Evolutionary conservation across 805 yeast genomes (phyloP), one percentile per base, ranked within the genome.

Genomic region (Tetrapisispora namnaoensis): DNA sequence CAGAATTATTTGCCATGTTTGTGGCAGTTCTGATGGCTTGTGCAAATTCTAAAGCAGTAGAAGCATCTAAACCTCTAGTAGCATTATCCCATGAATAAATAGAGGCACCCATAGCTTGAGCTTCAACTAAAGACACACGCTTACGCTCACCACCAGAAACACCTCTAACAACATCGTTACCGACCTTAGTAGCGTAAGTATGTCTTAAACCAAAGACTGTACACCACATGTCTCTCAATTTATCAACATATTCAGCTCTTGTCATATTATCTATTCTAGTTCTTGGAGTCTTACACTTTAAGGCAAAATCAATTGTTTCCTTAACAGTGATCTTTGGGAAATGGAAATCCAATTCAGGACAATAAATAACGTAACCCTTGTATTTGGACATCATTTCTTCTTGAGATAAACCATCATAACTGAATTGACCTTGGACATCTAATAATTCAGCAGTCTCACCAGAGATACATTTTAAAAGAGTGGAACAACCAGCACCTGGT

Each of bases 101-200:
- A 7, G 77, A 68, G 9, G 77, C 80, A 47, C 76, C 70, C 58
- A 75, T 69, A 32, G 76, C 72, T 56, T 77, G 72, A 2, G 78
- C 83, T 63, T 81, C 86, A 3, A 82, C 86, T 55, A 81, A 75
- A 4, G 85, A 79, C 20, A 81, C 86, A 70, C 87, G 77, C 65
- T 82, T 82, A 56, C 87, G 70, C 66, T 82, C 85, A 69, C 87
- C 88, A 62, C 87, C 88, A 28, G 86, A 80, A 42, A 82, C 79
- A 66, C 88, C 88, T 62, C 86, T 73, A 28, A 82, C 78, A 42
- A 74, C 73, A 53, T 82, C 86, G 55, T 77, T 75, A 62, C 88
- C 87, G 44, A 82, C 86, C 47, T 77, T 72, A 32, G 87, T 82
- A 59, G 79, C 70, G 53, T 74, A 72, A 13, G 84, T 80, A 58